These are phyloP conservation scores for Starmera stellimalicola DNA, from an alignment of 1,139 yeast genomes.

Conservation along the genomic window DNA sequence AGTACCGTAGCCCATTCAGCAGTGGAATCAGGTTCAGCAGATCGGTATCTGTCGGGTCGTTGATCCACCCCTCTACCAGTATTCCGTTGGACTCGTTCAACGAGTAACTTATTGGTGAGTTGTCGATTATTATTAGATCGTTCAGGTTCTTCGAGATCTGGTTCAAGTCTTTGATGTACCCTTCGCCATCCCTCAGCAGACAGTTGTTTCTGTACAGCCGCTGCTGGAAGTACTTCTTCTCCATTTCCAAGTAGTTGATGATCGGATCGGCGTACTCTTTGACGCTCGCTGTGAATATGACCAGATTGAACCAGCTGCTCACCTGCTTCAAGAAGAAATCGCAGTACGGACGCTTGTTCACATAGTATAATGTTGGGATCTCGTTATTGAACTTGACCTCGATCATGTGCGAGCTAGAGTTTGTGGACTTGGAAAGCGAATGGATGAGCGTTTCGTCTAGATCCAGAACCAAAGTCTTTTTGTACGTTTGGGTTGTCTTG, in stretches of 20 bases:
- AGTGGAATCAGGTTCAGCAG: slow-evolving; percentile 73
- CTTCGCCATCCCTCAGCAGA: slow-evolving; percentile 64
- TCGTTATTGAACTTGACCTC: slow-evolving; percentile 64
- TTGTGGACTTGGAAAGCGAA: slow-evolving; percentile 63
- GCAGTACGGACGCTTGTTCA: slow-evolving; percentile 86
- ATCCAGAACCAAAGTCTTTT: slow-evolving; percentile 75
- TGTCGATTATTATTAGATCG: slow-evolving; percentile 75
- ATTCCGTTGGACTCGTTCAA: slow-evolving; percentile 82
- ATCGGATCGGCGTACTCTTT: slow-evolving; percentile 96
- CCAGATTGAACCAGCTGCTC: slow-evolving; percentile 79
- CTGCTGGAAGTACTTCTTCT: slow-evolving; percentile 39
- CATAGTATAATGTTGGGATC: slow-evolving; percentile 71
- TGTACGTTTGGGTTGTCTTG: slow-evolving; percentile 30
- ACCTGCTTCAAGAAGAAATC: slow-evolving; percentile 75
- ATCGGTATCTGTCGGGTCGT: slow-evolving; percentile 84
- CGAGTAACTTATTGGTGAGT: slow-evolving; percentile 85
- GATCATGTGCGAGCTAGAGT: slow-evolving; percentile 61
- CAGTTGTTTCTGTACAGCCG: slow-evolving; percentile 79
- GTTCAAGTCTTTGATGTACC: slow-evolving; percentile 80
- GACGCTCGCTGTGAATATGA: slow-evolving; percentile 89
- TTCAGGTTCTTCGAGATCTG: slow-evolving; percentile 47
- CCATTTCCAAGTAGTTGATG: slow-evolving; percentile 74
- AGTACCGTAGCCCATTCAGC: slow-evolving; percentile 65
- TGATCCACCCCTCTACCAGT: slow-evolving; percentile 95
- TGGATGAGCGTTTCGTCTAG: slow-evolving; percentile 92